Conservation (phyloP, 306 rosid species). For the Acacia crassicarpa region DNA sequence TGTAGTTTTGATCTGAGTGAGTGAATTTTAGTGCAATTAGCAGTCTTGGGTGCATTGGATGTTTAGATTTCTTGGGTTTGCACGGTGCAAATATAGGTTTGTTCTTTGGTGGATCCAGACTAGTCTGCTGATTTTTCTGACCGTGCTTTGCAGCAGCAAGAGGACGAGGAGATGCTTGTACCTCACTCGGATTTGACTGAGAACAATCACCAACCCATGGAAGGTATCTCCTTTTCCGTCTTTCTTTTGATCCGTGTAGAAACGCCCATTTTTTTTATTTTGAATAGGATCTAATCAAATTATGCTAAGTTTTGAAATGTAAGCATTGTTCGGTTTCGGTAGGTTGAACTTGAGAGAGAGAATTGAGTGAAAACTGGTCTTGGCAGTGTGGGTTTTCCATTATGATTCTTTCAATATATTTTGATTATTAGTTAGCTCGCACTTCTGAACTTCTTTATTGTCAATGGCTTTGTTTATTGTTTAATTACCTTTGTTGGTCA, state of each 20-base stretch:
- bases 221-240: constrained; percentile 45
- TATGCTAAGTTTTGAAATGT: constrained; percentile 19
- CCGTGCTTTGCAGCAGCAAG: constrained; percentile 63
- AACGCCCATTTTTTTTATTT: constrained; percentile 17
- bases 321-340: constrained; percentile 29
- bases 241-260: constrained; percentile 40
- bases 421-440: constrained; percentile 12
- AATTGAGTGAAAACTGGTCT: neutral
- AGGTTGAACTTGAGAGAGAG: neutral
- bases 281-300: constrained; percentile 25
- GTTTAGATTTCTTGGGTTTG: constrained; percentile 40
- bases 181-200: constrained; percentile 77
- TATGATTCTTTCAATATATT: neutral
- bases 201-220: constrained; percentile 87
- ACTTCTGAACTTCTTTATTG: constrained; percentile 21
- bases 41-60: constrained; percentile 31
- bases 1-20: constrained; percentile 35
- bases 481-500: neutral
- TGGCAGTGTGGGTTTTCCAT: constrained; percentile 23
- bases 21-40: constrained; percentile 38
- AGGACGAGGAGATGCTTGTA: constrained; percentile 94
- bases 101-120: constrained; percentile 45
- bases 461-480: constrained; percentile 14
- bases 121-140: constrained; percentile 33
- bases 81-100: constrained; percentile 32